These are phyloP conservation scores for Citrus sp. DNA, from an alignment of 345 rosid genomes.

Conservation along the genomic window DNA sequence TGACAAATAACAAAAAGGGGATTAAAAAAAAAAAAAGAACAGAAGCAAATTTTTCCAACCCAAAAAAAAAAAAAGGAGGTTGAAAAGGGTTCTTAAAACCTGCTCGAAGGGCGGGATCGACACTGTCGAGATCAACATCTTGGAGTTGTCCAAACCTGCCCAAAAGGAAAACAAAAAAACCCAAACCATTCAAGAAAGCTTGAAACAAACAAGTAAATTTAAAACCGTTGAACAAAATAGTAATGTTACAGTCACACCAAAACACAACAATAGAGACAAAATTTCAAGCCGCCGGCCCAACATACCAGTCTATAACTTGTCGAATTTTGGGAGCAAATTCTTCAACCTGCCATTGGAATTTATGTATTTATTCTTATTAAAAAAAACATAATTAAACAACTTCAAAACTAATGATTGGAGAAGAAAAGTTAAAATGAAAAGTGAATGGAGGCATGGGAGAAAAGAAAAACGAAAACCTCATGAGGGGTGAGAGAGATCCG, in stretches of 20 bases:
- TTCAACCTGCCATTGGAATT: constrained; percentile 37
- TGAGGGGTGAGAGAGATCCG: constrained; percentile 66
- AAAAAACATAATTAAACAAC: too few species aligned
- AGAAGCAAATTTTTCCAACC: not conserved
- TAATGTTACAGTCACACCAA: not conserved
- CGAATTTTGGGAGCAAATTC: constrained; percentile 68
- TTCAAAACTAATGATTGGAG: not conserved
- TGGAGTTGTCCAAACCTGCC: constrained; percentile 95
- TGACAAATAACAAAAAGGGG: not conserved
- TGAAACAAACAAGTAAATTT: not conserved
- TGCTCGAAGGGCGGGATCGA: constrained; percentile 83
- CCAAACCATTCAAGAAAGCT: not conserved
- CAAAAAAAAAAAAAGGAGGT: not conserved
- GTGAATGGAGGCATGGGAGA: not conserved
- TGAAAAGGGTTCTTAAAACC: constrained; percentile 31
- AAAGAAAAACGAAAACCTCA: constrained; percentile 38
- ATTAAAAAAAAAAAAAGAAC: too few species aligned
- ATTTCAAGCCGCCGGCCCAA: not conserved
- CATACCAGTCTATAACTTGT: constrained; percentile 68
- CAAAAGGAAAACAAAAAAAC: not conserved
- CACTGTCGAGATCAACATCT: constrained; percentile 65
- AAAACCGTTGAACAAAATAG: not conserved
- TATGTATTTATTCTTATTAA: too few species aligned
- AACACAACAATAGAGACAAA: not conserved
- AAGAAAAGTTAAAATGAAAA: not conserved